Percentiles rank a stretch among this genome's conserved stretches.
These are phyloP conservation scores for Globisporangium camurandrum DNA, from an alignment of 352 stramenopile species.

Conservation along the genomic window DNA sequence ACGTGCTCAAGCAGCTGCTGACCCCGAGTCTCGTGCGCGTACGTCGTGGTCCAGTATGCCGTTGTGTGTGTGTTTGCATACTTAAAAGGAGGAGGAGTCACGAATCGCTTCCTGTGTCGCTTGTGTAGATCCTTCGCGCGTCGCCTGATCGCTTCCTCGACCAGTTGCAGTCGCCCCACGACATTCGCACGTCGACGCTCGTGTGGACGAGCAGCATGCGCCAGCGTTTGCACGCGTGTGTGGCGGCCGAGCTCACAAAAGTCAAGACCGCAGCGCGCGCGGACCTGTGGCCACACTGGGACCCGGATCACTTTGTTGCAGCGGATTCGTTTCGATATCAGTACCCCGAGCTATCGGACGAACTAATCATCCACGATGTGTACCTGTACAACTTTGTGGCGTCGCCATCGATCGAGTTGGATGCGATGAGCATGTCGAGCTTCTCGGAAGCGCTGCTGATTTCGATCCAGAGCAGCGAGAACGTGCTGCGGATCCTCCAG, in stretches of 20 bases:
- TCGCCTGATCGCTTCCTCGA: conserved; percentile 60
- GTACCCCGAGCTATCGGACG: conserved; percentile 64
- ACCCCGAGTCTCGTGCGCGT: conserved; percentile 75
- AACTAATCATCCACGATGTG: conserved; percentile 72
- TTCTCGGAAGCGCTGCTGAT: conserved; percentile 75
- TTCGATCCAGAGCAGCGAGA: conserved; percentile 78
- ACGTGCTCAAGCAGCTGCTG: conserved; percentile 71
- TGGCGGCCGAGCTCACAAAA: conserved; percentile 50
- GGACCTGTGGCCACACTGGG: conserved; percentile 64
- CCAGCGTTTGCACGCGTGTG: conserved; percentile 38
- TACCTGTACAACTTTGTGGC: conserved; percentile 80
- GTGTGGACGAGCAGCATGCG: conserved; percentile 78
- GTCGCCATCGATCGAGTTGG: conserved; percentile 41
- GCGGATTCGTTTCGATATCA: conserved; percentile 83
- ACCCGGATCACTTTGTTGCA: conserved; percentile 80
- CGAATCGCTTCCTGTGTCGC: no score
- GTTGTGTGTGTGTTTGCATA: conserved; percentile 5
- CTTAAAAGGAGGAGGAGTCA: no score
- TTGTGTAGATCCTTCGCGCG: conserved; percentile 37
- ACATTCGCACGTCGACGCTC: conserved; percentile 55
- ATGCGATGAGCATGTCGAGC: conserved; percentile 67
- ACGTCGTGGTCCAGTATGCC: conserved; percentile 1
- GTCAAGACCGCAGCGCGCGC: conserved; percentile 47
- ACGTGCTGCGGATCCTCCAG: conserved; percentile 70
- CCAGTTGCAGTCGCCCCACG: conserved; percentile 45